Conservation (phyloP, 2,329 filamentous ascomycete genomes). For the Xylariaceae sp. region DNA sequence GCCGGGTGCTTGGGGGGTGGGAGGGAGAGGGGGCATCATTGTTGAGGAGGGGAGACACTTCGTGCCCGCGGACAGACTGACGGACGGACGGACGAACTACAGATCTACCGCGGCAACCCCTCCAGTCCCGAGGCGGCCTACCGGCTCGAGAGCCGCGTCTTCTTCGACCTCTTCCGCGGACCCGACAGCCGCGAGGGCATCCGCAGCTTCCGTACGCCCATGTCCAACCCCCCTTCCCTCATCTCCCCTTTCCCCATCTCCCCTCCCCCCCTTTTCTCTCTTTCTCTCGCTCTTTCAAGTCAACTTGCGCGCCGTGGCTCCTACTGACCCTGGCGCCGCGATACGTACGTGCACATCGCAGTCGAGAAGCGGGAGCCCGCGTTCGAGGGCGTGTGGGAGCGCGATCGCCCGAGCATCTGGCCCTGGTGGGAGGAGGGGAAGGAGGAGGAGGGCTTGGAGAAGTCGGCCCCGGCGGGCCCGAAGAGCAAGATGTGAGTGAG, state of each 20-base stretch:
- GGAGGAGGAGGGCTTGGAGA: conserved; percentile 3
- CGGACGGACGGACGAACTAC: too few relatives aligned
- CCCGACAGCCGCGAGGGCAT: conserved; percentile 60
- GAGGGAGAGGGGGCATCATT: too few relatives aligned
- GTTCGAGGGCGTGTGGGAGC: conserved; percentile 54
- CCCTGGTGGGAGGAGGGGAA: conserved; percentile 61
- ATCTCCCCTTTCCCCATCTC: too few relatives aligned
- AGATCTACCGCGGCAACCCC: conserved; percentile 32
- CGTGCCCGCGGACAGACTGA: too few relatives aligned
- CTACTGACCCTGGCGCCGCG: too few relatives aligned
- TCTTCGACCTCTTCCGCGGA: conserved; percentile 51
- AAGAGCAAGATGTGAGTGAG: conserved; percentile 1
- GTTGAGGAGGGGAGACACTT: too few relatives aligned
- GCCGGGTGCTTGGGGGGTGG: too few relatives aligned
- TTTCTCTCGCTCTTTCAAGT: too few relatives aligned
- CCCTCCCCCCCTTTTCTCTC: too few relatives aligned
- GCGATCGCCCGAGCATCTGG: conserved; percentile 51
- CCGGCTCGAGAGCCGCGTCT: conserved; percentile 58
- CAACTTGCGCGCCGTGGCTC: too few relatives aligned
- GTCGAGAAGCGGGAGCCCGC: conserved; percentile 59
- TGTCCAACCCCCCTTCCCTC: too few relatives aligned
- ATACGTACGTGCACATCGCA: too few relatives aligned
- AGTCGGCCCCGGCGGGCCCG: background rate
- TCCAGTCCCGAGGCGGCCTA: conserved; percentile 60
- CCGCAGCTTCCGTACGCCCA: conserved; percentile 57